These are phyloP conservation scores for Cavenderia fasciculata DNA, from an alignment of 78 protist genomes.

Conservation along the genomic window DNA sequence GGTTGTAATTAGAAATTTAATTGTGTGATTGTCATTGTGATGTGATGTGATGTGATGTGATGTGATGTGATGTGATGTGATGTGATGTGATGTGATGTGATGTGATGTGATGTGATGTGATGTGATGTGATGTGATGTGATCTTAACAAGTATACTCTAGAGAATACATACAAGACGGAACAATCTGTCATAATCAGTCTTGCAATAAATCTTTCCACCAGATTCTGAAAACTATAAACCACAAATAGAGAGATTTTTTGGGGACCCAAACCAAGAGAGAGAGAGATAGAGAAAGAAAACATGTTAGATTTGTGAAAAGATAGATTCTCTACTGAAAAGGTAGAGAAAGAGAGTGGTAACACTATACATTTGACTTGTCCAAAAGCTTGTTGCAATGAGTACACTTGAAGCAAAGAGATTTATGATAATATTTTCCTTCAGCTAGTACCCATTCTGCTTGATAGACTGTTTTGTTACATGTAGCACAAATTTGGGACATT, in stretches of 20 bases:
- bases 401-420: conserved; percentile 36
- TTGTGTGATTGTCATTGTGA: too few relatives aligned
- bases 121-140: too few relatives aligned
- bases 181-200: conserved; percentile 61
- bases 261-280: too few relatives aligned
- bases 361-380: neutral
- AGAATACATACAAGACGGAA: too few relatives aligned
- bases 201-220: conserved; percentile 54
- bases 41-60: too few relatives aligned
- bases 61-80: too few relatives aligned
- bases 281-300: too few relatives aligned
- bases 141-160: too few relatives aligned
- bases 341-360: neutral
- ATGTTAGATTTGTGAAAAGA: too few relatives aligned
- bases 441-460: conserved; percentile 24
- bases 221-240: neutral
- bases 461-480: neutral
- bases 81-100: too few relatives aligned
- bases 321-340: neutral
- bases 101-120: too few relatives aligned
- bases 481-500: conserved; percentile 25
- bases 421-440: neutral
- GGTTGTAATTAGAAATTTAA: too few relatives aligned
- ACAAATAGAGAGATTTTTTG: neutral
- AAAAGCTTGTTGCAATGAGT: conserved; percentile 24